Evolutionary conservation across 164 flowering plant genomes (phyloP).

Genomic region (Brasenia schreberi): DNA sequence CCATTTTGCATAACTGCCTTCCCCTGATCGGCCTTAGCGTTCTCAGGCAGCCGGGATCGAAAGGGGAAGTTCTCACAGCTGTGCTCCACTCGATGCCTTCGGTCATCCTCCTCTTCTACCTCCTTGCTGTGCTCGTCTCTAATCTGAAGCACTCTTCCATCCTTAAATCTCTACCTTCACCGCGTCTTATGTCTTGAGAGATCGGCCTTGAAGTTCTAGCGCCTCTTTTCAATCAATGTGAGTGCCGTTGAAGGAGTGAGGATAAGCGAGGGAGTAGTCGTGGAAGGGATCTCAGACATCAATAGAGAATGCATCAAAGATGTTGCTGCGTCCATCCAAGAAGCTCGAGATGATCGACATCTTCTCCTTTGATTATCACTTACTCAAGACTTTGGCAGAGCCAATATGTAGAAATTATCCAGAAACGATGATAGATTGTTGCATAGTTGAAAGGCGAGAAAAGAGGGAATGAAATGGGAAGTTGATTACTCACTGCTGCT

Average conservation of each 20-base stretch:
- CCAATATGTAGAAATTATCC: no score
- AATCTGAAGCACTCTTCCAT: slow-evolving; percentile 23
- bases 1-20: slow-evolving; percentile 24
- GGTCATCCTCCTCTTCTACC: slow-evolving; percentile 25
- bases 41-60: slow-evolving; percentile 27
- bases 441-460: no score
- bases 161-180: slow-evolving; percentile 33
- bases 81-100: slow-evolving; percentile 23
- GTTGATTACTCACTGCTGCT: no score
- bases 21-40: slow-evolving; percentile 21
- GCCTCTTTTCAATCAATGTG: slow-evolving; percentile 31
- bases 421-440: no score
- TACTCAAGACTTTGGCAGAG: no score
- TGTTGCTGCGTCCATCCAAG: slow-evolving; percentile 4
- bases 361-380: no score
- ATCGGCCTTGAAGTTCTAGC: slow-evolving; percentile 27
- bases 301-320: slow-evolving; percentile 8
- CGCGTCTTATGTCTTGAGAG: slow-evolving; percentile 26
- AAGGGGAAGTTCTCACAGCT: slow-evolving; percentile 21
- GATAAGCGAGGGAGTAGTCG: slow-evolving; percentile 1
- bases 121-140: slow-evolving; percentile 21
- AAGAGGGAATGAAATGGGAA: no score
- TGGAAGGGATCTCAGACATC: slow-evolving; percentile 10
- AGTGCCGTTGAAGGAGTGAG: neutral
- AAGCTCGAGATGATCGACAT: slow-evolving; percentile 4